Conservation (phyloP, 2,329 filamentous ascomycete genomes). For the Colletotrichum sojae region DNA sequence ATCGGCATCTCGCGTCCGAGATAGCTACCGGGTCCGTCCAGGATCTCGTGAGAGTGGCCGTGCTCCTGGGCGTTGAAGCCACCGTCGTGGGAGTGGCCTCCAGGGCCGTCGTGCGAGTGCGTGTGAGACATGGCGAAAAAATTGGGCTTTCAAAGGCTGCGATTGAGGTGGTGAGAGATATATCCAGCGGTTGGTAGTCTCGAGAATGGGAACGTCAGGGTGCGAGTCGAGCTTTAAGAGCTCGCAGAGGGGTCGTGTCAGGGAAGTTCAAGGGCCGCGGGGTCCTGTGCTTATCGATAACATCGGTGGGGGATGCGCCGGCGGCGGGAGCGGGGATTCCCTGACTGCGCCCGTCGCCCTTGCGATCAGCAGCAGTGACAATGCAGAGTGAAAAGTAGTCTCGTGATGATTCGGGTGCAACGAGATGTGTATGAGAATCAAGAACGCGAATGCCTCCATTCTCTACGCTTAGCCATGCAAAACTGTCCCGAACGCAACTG, state of each 20-base stretch:
- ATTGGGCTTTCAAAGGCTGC: no score
- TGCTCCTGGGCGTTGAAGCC: conserved; percentile 77
- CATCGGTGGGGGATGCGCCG: conserved; percentile 27
- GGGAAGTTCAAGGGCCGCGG: conserved; percentile 26
- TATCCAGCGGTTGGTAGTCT: background rate
- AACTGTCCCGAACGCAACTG: background rate
- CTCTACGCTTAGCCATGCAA: no score
- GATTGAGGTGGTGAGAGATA: no score
- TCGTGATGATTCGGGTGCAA: background rate
- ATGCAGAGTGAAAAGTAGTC: background rate
- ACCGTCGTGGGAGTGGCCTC: conserved; percentile 68
- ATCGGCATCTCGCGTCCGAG: conserved; percentile 94
- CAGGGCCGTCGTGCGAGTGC: conserved; percentile 67
- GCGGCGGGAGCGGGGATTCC: conserved; percentile 29
- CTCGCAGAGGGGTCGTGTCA: conserved; percentile 24
- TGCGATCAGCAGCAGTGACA: background rate
- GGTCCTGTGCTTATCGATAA: conserved; percentile 39
- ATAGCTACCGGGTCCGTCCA: conserved; percentile 93
- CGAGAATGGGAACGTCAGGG: background rate
- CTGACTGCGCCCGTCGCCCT: conserved; percentile 6
- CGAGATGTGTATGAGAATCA: background rate
- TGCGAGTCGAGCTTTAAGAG: background rate
- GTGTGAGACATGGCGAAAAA: conserved; percentile 48
- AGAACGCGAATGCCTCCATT: no score
- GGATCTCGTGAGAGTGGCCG: conserved; percentile 95